These are phyloP conservation scores for Picochlorum sp. DNA, from an alignment of 139 green algal genomes.

Conservation along the genomic window DNA sequence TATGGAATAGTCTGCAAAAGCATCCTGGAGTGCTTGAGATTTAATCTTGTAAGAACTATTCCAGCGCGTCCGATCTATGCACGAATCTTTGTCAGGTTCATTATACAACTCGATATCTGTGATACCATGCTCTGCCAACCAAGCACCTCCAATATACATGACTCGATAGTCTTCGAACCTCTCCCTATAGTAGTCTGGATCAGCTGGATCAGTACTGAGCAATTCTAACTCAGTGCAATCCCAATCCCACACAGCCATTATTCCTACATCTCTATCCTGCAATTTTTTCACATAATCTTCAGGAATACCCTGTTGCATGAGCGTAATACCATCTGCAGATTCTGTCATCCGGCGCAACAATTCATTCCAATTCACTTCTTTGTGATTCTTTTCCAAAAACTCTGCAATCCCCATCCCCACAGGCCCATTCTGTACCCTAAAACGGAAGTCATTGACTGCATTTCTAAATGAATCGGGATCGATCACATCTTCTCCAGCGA, in stretches of 20 bases:
- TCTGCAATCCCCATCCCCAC: background rate
- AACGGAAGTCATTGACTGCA: background rate
- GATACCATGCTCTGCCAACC: constrained; percentile 5
- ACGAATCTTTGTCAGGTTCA: constrained; percentile 10
- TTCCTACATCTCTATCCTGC: background rate
- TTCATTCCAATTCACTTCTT: background rate
- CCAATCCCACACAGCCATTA: constrained; percentile 7
- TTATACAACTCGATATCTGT: constrained; percentile 10
- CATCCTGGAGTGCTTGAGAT: constrained; percentile 4
- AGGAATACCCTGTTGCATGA: background rate
- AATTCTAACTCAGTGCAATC: constrained; percentile 4
- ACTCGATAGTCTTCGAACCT: constrained; percentile 2
- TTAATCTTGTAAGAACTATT: background rate
- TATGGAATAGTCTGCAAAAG: background rate
- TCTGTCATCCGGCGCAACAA: background rate
- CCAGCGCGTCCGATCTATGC: constrained; percentile 1
- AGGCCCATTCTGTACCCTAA: background rate
- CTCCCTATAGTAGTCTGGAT: background rate
- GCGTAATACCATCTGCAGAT: background rate
- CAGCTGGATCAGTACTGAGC: background rate
- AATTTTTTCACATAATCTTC: background rate
- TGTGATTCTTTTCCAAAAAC: background rate
- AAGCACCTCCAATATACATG: constrained; percentile 10
- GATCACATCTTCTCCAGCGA: background rate
- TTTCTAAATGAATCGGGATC: background rate